phyloP scores from a whole-genome alignment of 1,284 basidiomycete genomes.

The Trichosporon sp. region DNA sequence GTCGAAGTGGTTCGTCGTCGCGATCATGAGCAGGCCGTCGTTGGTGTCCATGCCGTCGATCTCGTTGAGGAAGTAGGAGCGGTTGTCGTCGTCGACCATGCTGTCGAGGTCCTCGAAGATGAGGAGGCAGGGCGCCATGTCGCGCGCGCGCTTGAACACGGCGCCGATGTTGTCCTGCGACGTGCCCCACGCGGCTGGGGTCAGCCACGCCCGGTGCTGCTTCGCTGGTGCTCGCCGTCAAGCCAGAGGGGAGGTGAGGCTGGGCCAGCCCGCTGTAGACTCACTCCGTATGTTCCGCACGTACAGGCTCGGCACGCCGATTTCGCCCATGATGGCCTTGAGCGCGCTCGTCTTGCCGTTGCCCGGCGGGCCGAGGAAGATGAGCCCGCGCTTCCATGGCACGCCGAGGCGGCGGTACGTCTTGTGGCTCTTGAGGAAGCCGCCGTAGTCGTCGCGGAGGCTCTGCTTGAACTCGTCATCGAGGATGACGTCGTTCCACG shows the following conservation, averaged over 20 bases:
- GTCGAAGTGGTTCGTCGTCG: conserved; percentile 77
- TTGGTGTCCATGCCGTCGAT: conserved; percentile 59
- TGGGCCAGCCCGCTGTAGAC: no score
- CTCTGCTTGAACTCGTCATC: conserved; percentile 64
- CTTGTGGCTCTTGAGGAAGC: conserved; percentile 67
- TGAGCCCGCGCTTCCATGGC: conserved; percentile 65
- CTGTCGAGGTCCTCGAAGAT: conserved; percentile 77
- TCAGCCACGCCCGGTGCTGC: background rate
- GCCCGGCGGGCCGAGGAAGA: conserved; percentile 53
- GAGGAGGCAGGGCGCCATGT: conserved; percentile 63
- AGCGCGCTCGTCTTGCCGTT: conserved; percentile 80
- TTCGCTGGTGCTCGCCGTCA: no score
- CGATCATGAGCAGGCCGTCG: conserved; percentile 70
- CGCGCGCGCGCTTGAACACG: conserved; percentile 38
- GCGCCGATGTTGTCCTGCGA: background rate
- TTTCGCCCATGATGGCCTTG: conserved; percentile 55
- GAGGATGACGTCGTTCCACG: conserved; percentile 58
- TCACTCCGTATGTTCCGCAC: conserved; percentile 58
- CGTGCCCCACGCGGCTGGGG: conserved; percentile 16
- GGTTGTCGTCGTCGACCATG: conserved; percentile 66
- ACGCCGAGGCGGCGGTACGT: conserved; percentile 67
- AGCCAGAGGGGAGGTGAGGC: no score
- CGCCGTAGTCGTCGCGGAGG: conserved; percentile 65
- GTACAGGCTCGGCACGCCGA: conserved; percentile 60
- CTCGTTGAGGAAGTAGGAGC: conserved; percentile 80